Conservation (phyloP, 441 rosid genomes). For the Manihot esculenta region DNA sequence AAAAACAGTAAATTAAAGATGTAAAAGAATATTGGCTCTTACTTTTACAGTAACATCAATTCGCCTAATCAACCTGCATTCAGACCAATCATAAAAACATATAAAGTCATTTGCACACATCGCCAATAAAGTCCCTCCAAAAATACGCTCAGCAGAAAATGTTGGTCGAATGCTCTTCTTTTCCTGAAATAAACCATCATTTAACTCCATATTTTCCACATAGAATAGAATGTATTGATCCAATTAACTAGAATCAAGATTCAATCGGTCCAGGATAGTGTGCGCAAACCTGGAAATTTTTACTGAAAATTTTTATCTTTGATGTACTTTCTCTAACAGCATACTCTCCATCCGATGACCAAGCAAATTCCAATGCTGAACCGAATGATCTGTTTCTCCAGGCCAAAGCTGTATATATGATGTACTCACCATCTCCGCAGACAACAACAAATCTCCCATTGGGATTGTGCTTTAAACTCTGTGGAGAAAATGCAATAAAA, state of each 20-base stretch:
- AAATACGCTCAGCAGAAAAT: constrained; percentile 86
- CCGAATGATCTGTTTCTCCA: constrained; percentile 99
- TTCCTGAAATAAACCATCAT: constrained; percentile 59
- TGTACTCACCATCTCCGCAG: constrained; percentile 97
- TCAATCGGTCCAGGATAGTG: neutral
- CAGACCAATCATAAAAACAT: constrained; percentile 98
- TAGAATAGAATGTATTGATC: neutral
- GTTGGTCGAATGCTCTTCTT: constrained; percentile 81
- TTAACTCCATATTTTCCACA: constrained; percentile 14
- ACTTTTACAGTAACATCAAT: constrained; percentile 95
- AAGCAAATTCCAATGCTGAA: constrained; percentile 87
- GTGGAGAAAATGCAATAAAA: constrained; percentile 23
- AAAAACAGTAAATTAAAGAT: constrained; percentile 20
- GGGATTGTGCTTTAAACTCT: constrained; percentile 97
- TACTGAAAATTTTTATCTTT: constrained; percentile 86
- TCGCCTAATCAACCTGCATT: constrained; percentile 91
- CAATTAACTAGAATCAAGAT: neutral
- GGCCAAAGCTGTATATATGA: constrained; percentile 93
- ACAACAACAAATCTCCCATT: constrained; percentile 97
- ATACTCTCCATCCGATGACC: constrained; percentile 97
- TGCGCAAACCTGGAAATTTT: constrained; percentile 75
- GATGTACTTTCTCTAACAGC: constrained; percentile 94
- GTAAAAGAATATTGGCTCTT: constrained; percentile 29
- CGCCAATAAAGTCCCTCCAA: constrained; percentile 84
- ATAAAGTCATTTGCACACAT: constrained; percentile 98